Percentiles rank a stretch among this genome's conserved stretches.
Evolutionary conservation across 139 green algal genomes (phyloP).

Genomic region (Haematococcus sp.): DNA sequence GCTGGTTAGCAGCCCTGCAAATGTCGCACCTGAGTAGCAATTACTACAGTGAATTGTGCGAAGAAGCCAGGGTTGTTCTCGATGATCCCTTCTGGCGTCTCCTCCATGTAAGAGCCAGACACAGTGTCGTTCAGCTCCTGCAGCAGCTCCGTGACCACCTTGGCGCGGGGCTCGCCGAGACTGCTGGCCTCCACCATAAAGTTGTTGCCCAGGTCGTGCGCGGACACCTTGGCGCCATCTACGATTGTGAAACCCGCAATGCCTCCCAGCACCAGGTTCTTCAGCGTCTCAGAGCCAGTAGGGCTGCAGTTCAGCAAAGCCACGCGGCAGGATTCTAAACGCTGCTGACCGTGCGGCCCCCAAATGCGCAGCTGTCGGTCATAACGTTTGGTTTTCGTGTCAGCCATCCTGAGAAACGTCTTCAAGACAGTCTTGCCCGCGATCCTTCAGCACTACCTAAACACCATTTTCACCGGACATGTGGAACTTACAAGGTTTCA

Average conservation of each 20-base stretch:
- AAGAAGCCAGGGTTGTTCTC: conserved; percentile 82
- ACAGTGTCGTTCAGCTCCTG: conserved; percentile 36
- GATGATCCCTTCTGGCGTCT: conserved; percentile 56
- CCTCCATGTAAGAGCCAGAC: conserved; percentile 27
- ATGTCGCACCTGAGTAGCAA: conserved; percentile 81
- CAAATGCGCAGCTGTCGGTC: conserved; percentile 86
- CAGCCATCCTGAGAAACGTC: no score
- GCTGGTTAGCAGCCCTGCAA: no score
- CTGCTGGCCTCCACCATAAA: conserved; percentile 71
- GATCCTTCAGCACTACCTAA: no score
- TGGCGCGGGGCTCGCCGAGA: conserved; percentile 68
- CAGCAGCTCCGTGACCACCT: conserved; percentile 72
- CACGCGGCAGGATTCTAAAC: conserved; percentile 54
- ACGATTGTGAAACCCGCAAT: conserved; percentile 94
- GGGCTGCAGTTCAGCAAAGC: conserved; percentile 65
- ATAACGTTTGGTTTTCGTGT: conserved; percentile 1
- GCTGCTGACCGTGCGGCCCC: conserved; percentile 79
- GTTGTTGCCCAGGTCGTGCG: conserved; percentile 92
- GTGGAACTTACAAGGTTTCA: no score
- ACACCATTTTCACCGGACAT: no score
- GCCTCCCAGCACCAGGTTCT: conserved; percentile 96
- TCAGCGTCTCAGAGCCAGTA: conserved; percentile 88
- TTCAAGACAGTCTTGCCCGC: no score
- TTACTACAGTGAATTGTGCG: conserved; percentile 79
- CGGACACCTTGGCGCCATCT: conserved; percentile 70